These are phyloP conservation scores for Tetradesmus obliquus DNA, from an alignment of 139 green algal species.

Conservation along the genomic window DNA sequence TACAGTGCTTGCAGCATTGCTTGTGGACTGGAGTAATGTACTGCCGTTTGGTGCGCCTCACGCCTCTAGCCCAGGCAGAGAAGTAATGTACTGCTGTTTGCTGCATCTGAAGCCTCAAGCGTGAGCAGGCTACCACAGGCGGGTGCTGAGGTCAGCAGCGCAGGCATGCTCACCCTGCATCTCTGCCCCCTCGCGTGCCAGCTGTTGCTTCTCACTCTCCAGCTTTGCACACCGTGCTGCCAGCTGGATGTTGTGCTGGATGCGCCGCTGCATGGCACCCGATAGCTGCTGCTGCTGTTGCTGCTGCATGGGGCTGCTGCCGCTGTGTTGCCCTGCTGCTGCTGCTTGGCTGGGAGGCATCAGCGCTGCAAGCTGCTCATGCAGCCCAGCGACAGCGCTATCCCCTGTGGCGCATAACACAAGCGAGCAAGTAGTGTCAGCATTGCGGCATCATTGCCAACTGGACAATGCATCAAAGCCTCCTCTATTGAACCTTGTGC, in stretches of 20 bases:
- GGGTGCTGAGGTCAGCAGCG: no score
- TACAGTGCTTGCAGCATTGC: no score
- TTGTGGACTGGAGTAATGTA: no score
- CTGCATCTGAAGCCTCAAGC: no score
- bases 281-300: constrained; percentile 38
- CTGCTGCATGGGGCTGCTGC: constrained; percentile 11
- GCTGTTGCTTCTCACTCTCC: constrained; percentile 32
- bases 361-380: constrained; percentile 14
- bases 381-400: neutral
- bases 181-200: constrained; percentile 13
- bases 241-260: constrained; percentile 42
- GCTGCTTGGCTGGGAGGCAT: constrained; percentile 5
- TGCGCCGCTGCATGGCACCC: constrained; percentile 27
- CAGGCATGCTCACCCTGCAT: neutral
- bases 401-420: neutral
- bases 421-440: neutral
- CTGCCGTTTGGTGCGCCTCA: neutral
- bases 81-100: neutral
- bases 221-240: constrained; percentile 28
- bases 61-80: no score
- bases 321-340: neutral
- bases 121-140: no score
- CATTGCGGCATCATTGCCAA: no score
- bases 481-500: no score
- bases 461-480: no score